Conservation (phyloP, 78 protist species). For the Ministeria vibrans region DNA sequence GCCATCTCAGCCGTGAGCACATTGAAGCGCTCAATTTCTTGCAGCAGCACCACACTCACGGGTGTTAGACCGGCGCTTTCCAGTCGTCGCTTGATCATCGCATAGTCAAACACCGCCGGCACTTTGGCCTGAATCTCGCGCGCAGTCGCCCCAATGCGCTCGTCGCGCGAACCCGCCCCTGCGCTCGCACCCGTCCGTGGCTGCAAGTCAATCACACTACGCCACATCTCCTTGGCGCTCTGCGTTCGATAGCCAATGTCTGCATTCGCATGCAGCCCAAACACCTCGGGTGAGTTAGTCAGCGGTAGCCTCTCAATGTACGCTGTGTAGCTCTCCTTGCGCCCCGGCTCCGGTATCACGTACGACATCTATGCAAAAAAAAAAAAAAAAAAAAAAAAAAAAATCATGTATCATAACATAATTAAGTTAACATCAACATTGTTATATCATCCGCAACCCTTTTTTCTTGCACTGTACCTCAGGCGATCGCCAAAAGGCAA, state of each 20-base stretch:
- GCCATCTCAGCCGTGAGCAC: slow-evolving; percentile 48
- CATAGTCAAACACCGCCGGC: slow-evolving; percentile 53
- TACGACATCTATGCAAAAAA: too few relatives aligned
- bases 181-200: slow-evolving; percentile 40
- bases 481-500: slow-evolving; percentile 57
- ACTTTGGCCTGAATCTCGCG: slow-evolving; percentile 23
- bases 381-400: too few relatives aligned
- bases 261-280: slow-evolving; percentile 90
- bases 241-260: slow-evolving; percentile 75
- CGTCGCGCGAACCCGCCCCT: slow-evolving; percentile 57
- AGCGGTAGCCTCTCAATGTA: slow-evolving; percentile 52
- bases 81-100: neutral
- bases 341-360: neutral
- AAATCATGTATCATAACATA: too few relatives aligned
- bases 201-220: slow-evolving; percentile 57
- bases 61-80: slow-evolving; percentile 29
- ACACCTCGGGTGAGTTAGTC: slow-evolving; percentile 72
- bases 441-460: too few relatives aligned
- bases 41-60: slow-evolving; percentile 72
- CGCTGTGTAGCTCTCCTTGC: slow-evolving; percentile 7
- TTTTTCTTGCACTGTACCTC: too few relatives aligned
- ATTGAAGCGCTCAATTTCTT: slow-evolving; percentile 86
- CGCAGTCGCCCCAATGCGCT: slow-evolving; percentile 14
- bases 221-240: slow-evolving; percentile 49
- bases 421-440: too few relatives aligned